Evolutionary conservation across 2,329 filamentous ascomycete species (phyloP).

Genomic region (Chaetomium olivaceum): DNA sequence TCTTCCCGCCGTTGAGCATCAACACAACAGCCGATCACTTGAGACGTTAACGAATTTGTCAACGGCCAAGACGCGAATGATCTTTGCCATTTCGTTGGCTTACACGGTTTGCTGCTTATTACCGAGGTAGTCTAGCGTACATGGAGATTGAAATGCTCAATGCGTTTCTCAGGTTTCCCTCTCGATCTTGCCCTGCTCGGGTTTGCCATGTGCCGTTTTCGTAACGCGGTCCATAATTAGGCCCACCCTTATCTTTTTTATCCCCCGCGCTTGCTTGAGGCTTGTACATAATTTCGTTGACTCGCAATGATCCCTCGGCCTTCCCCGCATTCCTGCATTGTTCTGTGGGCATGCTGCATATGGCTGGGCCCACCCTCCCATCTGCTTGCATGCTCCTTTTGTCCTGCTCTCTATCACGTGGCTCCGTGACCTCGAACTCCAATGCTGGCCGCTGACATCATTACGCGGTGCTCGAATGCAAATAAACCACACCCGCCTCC

Average conservation of each 20-base stretch:
- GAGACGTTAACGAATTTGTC: background rate
- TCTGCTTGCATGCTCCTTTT: background rate
- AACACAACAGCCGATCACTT: conserved; percentile 8
- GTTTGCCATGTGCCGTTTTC: background rate
- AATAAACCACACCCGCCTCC: background rate
- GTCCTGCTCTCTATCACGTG: background rate
- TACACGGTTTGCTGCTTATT: background rate
- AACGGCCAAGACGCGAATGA: background rate
- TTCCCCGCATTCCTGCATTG: conserved; percentile 3
- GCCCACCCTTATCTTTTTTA: conserved; percentile 18
- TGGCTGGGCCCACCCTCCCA: too few relatives aligned
- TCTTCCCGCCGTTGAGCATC: conserved; percentile 21
- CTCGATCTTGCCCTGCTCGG: background rate
- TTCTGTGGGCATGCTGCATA: background rate
- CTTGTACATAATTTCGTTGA: conserved; percentile 11
- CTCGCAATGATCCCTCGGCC: background rate
- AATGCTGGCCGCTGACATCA: background rate
- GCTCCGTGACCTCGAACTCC: background rate
- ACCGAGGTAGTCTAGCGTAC: background rate
- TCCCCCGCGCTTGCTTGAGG: conserved; percentile 7
- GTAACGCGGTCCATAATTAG: background rate
- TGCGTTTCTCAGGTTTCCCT: background rate
- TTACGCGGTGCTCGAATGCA: background rate
- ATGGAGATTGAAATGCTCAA: background rate
- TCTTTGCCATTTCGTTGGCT: background rate